These are phyloP conservation scores for Petunia secreta DNA, from an alignment of 257 asterid genomes.

Conservation along the genomic window DNA sequence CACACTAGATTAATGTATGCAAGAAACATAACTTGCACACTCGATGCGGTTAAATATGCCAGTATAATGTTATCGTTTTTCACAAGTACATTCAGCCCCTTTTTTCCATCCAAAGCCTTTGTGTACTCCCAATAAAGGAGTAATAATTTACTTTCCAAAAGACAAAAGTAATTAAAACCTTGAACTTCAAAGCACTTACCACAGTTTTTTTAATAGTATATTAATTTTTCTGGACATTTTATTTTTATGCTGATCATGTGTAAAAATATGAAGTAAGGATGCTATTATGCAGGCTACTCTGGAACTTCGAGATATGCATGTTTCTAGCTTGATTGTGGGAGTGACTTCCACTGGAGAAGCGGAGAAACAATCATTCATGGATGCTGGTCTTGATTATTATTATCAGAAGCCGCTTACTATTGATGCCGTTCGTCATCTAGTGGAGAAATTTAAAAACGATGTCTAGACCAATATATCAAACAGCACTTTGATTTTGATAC, in stretches of 20 bases:
- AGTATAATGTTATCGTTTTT: too few species aligned
- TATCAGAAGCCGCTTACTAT: slow-evolving; percentile 43
- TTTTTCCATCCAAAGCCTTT: background rate
- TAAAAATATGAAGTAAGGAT: background rate
- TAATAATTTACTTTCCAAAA: background rate
- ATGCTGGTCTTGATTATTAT: slow-evolving; percentile 51
- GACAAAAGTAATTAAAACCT: too few species aligned
- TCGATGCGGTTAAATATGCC: too few species aligned
- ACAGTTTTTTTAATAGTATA: too few species aligned
- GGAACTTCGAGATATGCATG: slow-evolving; percentile 51
- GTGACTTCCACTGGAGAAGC: slow-evolving; percentile 33
- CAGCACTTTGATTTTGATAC: background rate
- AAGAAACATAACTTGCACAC: too few species aligned
- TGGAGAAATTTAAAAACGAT: background rate
- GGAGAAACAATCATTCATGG: slow-evolving; percentile 41
- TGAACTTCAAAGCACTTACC: too few species aligned
- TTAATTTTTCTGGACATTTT: background rate
- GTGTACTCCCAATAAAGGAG: background rate
- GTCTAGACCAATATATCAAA: background rate
- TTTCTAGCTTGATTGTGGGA: slow-evolving; percentile 54
- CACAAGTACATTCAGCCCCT: background rate
- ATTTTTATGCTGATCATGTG: background rate
- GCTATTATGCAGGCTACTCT: slow-evolving; percentile 41
- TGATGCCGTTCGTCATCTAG: background rate
- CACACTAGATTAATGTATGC: too few species aligned